Evolutionary conservation across 352 stramenopile genomes (phyloP), one percentile per base, ranked within the genome.

Genomic region (Globisporangium parvum): DNA sequence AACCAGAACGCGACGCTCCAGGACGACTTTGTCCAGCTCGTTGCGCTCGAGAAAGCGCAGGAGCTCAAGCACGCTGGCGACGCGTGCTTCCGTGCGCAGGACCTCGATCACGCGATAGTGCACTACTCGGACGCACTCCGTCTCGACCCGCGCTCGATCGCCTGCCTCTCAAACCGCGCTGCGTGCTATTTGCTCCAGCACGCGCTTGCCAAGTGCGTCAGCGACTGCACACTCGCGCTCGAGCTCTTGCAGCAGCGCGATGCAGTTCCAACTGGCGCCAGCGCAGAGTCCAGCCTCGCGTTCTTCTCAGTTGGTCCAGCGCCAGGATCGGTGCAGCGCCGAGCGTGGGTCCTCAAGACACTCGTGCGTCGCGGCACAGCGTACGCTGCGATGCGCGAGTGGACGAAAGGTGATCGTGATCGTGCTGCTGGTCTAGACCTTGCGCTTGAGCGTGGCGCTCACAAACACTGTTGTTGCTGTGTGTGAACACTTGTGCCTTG

Each of bases 101-200:
- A 81, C 35, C 49, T 88, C 0, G 59, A 70, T 1, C 54, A 71
- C 23, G 80, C 80, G 1, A 68, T 82, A 11, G 21, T 67, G 6
- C 62, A 79, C 44, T 91, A 93, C 66, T 69, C 71, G 18, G 59
- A 86, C n/a, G 76, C 77, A 2, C 65, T 93, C 5, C 31, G 53
- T 9, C 52, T 93, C 17, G 66, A 91, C 35, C 71, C 75, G 18
- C 60, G 79, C 12, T 87, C 80, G 8, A 75, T 93, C 31, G 75
- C 80, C 20, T 89, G 77, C 46, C 57, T 93, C 6, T 90, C 83
- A 11, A 93, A 93, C 54, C 77, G 83, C 39, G 83, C 83, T 17
- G 77, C 77, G 14, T 91, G 80, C 40, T 84, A 75, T 18, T 51
- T 91, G 28, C 60, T 83, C 33, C 63, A 69, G n/a, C 57, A 80